Percentiles rank a stretch among this genome's conserved stretches.
These are phyloP conservation scores for Radiomyces spectabilis DNA, from an alignment of 192 early-diverging fungal species.

Conservation along the genomic window DNA sequence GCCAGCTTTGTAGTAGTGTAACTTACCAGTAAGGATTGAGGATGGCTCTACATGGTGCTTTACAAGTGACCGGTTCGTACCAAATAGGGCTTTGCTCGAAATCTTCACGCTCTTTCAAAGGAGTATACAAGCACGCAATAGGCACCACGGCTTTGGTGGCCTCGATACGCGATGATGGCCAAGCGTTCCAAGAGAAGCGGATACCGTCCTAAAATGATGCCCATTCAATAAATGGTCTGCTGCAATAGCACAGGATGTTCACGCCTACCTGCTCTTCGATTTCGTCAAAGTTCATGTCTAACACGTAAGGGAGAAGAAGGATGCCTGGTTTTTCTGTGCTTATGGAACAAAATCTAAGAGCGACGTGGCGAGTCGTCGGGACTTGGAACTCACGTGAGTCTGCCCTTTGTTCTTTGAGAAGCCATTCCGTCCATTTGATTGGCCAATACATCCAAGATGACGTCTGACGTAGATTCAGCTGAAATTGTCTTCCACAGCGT, in stretches of 20 bases:
- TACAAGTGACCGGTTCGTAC: constrained; percentile 98
- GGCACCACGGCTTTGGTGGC: constrained; percentile 94
- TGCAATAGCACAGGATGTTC: too few relatives aligned
- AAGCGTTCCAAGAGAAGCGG: constrained; percentile 96
- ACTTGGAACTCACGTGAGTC: too few relatives aligned
- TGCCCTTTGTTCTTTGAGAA: too few relatives aligned
- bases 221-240: background rate
- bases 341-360: too few relatives aligned
- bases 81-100: constrained; percentile 64
- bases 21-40: constrained; percentile 95
- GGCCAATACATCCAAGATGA: too few relatives aligned
- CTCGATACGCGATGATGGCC: constrained; percentile 88
- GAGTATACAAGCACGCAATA: constrained; percentile 88
- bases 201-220: constrained; percentile 63
- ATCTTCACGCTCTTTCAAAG: constrained; percentile 86
- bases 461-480: too few relatives aligned
- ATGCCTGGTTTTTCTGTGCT: too few relatives aligned
- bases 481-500: too few relatives aligned
- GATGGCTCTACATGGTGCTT: constrained; percentile 88
- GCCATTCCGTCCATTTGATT: too few relatives aligned
- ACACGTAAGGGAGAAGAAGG: too few relatives aligned
- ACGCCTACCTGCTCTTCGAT: constrained; percentile 70
- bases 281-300: constrained; percentile 72
- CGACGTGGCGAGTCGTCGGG: too few relatives aligned
- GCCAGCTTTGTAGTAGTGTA: too few relatives aligned